phyloP scores from a whole-genome alignment of 1,284 basidiomycete genomes.

The Ganoderma resinaceum region DNA sequence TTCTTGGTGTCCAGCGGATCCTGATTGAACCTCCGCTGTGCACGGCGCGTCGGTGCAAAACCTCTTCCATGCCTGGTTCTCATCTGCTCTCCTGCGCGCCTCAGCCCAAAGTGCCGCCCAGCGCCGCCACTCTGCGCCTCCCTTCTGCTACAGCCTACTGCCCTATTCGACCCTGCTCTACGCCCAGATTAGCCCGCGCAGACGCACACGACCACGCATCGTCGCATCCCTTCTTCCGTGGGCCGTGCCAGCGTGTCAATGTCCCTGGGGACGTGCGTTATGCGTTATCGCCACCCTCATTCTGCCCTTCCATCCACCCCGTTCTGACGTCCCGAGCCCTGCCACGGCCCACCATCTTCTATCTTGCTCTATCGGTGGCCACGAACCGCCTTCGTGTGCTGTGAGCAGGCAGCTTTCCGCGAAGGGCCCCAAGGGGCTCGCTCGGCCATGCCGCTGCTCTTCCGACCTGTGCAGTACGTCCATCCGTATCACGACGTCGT shows the following conservation, averaged over 20 bases:
- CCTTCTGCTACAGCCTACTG: background rate
- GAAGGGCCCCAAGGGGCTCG: background rate
- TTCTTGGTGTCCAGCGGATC: conserved; percentile 8
- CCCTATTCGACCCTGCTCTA: background rate
- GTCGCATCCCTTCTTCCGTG: background rate
- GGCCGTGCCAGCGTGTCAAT: conserved; percentile 2
- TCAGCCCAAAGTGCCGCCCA: background rate
- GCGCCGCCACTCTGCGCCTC: background rate
- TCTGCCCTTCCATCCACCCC: conserved; percentile 1
- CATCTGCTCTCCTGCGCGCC: background rate
- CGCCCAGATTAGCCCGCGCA: conserved; percentile 1
- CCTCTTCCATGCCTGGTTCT: conserved; percentile 6
- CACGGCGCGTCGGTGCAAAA: conserved; percentile 7
- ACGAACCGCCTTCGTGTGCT: background rate
- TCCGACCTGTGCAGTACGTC: background rate
- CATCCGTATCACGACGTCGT: background rate
- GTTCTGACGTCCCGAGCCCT: background rate
- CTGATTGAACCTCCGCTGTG: conserved; percentile 7
- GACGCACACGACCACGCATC: background rate
- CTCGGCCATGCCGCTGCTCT: background rate
- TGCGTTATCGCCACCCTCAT: conserved; percentile 1
- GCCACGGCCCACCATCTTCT: background rate
- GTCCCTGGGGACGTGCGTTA: background rate
- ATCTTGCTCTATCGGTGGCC: background rate
- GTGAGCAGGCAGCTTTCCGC: background rate